Conservation (phyloP, 2,329 filamentous ascomycete species). For the Apiospora rasikravindrae region DNA sequence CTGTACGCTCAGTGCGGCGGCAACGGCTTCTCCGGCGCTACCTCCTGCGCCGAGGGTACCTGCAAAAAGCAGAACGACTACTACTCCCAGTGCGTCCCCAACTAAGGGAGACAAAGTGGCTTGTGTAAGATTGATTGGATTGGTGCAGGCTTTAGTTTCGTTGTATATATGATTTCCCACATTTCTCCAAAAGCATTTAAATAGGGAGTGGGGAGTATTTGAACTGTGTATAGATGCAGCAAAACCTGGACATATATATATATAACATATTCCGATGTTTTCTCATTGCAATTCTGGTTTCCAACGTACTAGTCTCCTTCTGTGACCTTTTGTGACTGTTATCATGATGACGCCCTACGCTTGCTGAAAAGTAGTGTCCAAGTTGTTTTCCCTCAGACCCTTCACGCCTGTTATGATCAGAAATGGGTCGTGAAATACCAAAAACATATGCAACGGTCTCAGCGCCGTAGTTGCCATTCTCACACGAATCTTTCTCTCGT, state of each 20-base stretch:
- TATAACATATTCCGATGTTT: neutral
- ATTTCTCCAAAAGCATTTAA: neutral
- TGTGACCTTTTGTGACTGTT: neutral
- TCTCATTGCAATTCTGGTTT: neutral
- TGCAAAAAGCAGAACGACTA: slow-evolving; percentile 23
- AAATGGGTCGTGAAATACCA: neutral
- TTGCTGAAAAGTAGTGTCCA: neutral
- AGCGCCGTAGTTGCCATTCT: neutral
- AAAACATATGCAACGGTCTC: neutral
- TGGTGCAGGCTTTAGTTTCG: slow-evolving; percentile 5
- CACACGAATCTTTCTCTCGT: neutral
- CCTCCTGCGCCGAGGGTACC: slow-evolving; percentile 21
- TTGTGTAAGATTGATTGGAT: neutral
- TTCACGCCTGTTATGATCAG: neutral
- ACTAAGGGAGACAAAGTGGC: neutral
- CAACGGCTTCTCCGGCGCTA: slow-evolving; percentile 21
- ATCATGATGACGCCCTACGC: neutral
- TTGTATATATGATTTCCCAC: slow-evolving; percentile 7
- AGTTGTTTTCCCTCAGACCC: neutral
- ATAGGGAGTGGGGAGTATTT: slow-evolving; percentile 11
- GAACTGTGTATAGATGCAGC: slow-evolving; percentile 14
- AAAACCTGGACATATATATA: slow-evolving; percentile 12
- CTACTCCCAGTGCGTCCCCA: slow-evolving; percentile 24
- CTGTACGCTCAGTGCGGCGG: slow-evolving; percentile 26
- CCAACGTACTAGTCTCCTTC: neutral